Evolutionary conservation across 495 filamentous ascomycete species (phyloP).

Genomic region (Letharia lupina): DNA sequence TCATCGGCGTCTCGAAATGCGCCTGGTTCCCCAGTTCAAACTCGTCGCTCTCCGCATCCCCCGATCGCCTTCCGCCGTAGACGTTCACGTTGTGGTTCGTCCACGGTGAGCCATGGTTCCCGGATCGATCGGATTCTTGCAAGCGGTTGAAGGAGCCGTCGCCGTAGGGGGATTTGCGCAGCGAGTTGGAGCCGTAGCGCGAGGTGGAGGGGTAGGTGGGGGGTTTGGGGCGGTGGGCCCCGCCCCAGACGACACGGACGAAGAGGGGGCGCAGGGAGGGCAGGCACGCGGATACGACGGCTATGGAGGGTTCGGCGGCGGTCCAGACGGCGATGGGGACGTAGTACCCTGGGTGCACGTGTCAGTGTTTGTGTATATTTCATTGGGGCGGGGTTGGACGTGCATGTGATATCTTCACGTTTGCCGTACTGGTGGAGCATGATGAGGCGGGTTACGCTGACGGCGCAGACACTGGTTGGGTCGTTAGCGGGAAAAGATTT

Average conservation of each 20-base stretch:
- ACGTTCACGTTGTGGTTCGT: constrained; percentile 2
- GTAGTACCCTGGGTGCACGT: constrained; percentile 14
- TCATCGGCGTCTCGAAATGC: constrained; percentile 2
- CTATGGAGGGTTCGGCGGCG: constrained; percentile 21
- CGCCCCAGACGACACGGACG: constrained; percentile 16
- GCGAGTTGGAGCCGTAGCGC: not conserved
- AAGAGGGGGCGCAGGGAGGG: constrained; percentile 24
- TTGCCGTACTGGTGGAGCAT: constrained; percentile 12
- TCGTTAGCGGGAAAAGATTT: not conserved
- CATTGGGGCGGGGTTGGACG: not conserved
- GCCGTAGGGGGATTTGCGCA: not conserved
- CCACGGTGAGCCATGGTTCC: not conserved
- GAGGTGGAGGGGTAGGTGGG: constrained; percentile 3
- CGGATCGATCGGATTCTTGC: not conserved
- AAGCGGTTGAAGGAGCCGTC: constrained; percentile 13
- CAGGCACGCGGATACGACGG: constrained; percentile 24
- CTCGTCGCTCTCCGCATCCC: constrained; percentile 10
- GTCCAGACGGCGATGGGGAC: constrained; percentile 26
- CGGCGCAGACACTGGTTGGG: constrained; percentile 17
- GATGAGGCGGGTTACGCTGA: constrained; percentile 17
- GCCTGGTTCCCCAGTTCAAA: constrained; percentile 6
- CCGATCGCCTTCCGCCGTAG: not conserved
- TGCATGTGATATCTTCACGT: not conserved
- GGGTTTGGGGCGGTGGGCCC: constrained; percentile 2
- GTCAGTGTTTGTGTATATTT: not conserved